Percentiles rank a stretch among this genome's conserved stretches.
These are phyloP conservation scores for Penicillium sp. DNA, from an alignment of 2,329 filamentous ascomycete species.

Conservation along the genomic window DNA sequence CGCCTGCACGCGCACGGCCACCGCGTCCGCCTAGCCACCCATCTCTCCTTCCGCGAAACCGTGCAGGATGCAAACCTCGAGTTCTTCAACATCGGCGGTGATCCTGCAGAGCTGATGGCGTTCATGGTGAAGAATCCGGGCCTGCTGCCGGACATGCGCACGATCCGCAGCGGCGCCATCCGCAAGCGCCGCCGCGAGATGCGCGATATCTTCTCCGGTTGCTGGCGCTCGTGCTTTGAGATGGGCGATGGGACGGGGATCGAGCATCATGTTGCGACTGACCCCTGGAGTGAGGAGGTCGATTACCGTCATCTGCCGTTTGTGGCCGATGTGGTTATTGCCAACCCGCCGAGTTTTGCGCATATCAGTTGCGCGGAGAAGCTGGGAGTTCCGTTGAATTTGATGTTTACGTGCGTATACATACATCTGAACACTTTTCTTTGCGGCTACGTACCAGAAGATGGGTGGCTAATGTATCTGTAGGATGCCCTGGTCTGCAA, in stretches of 20 bases:
- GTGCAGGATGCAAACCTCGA: conserved; percentile 73
- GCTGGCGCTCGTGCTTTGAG: conserved; percentile 85
- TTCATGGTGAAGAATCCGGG: conserved; percentile 93
- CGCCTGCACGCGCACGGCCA: conserved; percentile 71
- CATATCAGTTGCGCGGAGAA: conserved; percentile 81
- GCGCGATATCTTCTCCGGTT: conserved; percentile 78
- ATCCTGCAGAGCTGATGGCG: conserved; percentile 77
- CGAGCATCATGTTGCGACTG: conserved; percentile 57
- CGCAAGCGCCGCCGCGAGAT: conserved; percentile 75
- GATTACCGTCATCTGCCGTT: conserved; percentile 65
- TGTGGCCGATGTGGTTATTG: conserved; percentile 86
- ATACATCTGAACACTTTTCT: too few relatives aligned
- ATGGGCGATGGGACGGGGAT: conserved; percentile 68
- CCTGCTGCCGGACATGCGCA: conserved; percentile 80
- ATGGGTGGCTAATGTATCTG: neutral
- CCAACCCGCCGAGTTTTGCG: conserved; percentile 79
- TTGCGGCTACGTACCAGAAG: too few relatives aligned
- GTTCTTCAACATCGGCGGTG: conserved; percentile 77
- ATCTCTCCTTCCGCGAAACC: conserved; percentile 69
- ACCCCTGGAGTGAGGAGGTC: conserved; percentile 38
- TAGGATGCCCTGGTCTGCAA: conserved; percentile 88
- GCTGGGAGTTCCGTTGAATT: conserved; percentile 74
- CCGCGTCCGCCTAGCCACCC: conserved; percentile 74
- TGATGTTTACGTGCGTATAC: conserved; percentile 81
- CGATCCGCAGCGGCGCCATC: conserved; percentile 76